Conservation (phyloP, 2,329 filamentous ascomycete genomes). For the Mycosphaerella sp. region DNA sequence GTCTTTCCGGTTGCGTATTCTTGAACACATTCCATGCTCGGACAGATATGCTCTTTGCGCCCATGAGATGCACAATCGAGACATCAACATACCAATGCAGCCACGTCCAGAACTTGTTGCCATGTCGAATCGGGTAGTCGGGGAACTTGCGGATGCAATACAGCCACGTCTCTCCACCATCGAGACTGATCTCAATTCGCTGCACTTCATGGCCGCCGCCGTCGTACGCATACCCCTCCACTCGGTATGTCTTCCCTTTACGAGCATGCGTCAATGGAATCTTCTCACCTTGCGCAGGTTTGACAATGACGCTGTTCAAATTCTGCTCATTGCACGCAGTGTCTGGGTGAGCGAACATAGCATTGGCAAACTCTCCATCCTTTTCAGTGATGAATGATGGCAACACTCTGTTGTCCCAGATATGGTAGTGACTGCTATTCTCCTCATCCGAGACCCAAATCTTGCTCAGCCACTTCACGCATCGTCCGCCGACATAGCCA, state of each 20-base stretch:
- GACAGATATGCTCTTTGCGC: constrained; percentile 40
- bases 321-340: constrained; percentile 47
- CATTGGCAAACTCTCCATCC: constrained; percentile 43
- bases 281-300: constrained; percentile 43
- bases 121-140: constrained; percentile 45
- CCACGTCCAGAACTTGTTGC: constrained; percentile 52
- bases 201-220: constrained; percentile 47
- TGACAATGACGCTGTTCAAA: constrained; percentile 45
- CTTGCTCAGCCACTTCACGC: constrained; percentile 40
- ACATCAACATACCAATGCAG: constrained; percentile 49
- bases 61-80: constrained; percentile 39
- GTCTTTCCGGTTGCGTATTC: constrained; percentile 45
- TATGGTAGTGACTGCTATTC: constrained; percentile 42
- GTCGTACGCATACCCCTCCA: constrained; percentile 46
- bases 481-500: constrained; percentile 39
- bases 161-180: constrained; percentile 45
- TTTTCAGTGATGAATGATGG: constrained; percentile 46
- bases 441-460: constrained; percentile 39
- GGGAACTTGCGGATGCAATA: constrained; percentile 47
- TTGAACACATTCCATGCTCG: constrained; percentile 47
- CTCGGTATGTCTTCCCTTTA: constrained; percentile 39
- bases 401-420: constrained; percentile 46
- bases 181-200: constrained; percentile 45
- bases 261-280: constrained; percentile 36
- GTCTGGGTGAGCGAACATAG: constrained; percentile 45